Evolutionary conservation across 164 flowering plant genomes (phyloP).

Genomic region (Malania oleifera): DNA sequence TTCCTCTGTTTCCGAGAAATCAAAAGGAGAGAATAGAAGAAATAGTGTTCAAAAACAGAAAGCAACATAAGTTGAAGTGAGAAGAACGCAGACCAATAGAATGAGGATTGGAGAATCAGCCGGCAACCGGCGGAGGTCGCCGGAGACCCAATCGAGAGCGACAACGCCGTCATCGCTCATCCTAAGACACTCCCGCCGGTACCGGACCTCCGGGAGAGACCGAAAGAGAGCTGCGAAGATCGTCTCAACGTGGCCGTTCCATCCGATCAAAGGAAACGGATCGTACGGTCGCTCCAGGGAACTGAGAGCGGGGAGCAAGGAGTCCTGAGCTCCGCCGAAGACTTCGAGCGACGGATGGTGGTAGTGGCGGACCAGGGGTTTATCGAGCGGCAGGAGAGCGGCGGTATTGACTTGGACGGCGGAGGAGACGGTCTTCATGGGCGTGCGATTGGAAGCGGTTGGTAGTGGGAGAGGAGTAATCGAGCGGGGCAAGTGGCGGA

Average conservation of each 20-base stretch:
- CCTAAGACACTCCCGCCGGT: constrained; percentile 74
- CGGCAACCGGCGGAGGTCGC: constrained; percentile 49
- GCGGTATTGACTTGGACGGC: constrained; percentile 18
- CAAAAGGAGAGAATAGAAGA: background rate
- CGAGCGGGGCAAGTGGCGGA: background rate
- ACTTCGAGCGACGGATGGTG: constrained; percentile 47
- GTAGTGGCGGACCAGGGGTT: constrained; percentile 7
- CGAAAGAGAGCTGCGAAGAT: constrained; percentile 79
- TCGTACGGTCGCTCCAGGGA: constrained; percentile 46
- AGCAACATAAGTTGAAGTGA: background rate
- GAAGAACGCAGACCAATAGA: constrained; percentile 50
- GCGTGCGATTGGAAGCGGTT: background rate
- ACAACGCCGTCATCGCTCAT: constrained; percentile 63
- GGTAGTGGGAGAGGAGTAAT: background rate
- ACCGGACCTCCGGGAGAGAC: constrained; percentile 52
- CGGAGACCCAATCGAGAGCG: constrained; percentile 85
- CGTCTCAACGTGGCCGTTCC: constrained; percentile 83
- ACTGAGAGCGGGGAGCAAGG: constrained; percentile 37
- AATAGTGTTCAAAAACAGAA: background rate
- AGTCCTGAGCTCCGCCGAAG: constrained; percentile 49
- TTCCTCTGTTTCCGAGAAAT: background rate
- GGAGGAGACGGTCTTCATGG: background rate
- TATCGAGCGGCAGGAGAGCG: constrained; percentile 1
- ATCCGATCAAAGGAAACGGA: constrained; percentile 58
- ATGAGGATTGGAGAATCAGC: constrained; percentile 66